Evolutionary conservation across 2,329 filamentous ascomycete genomes (phyloP).

Genomic region (Clonostachys sp.): DNA sequence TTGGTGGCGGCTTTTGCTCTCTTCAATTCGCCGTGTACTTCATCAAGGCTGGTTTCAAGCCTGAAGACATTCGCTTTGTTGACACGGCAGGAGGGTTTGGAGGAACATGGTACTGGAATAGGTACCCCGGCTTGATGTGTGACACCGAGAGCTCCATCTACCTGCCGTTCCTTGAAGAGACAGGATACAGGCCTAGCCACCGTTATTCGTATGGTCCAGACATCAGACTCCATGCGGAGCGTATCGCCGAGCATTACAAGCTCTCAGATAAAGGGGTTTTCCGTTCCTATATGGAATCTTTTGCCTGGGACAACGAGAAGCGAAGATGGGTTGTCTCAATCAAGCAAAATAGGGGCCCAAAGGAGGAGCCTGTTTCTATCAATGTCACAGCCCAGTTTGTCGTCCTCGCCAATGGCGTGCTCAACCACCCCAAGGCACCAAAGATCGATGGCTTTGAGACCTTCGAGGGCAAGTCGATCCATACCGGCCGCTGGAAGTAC

Average conservation of each 20-base stretch:
- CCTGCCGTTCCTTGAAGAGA: constrained; percentile 56
- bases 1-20: not conserved
- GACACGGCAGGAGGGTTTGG: constrained; percentile 39
- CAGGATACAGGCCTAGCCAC: constrained; percentile 49
- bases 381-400: constrained; percentile 32
- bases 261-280: constrained; percentile 31
- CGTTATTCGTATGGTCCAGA: constrained; percentile 38
- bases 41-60: constrained; percentile 12
- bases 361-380: constrained; percentile 8
- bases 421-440: constrained; percentile 34
- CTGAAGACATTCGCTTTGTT: constrained; percentile 31
- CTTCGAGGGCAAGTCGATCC: constrained; percentile 36
- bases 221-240: constrained; percentile 32
- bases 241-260: constrained; percentile 33
- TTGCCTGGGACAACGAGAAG: constrained; percentile 40
- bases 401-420: constrained; percentile 28
- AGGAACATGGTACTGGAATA: constrained; percentile 49
- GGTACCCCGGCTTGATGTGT: constrained; percentile 45
- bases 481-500: constrained; percentile 43
- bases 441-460: constrained; percentile 30
- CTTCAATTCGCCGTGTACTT: constrained; percentile 19
- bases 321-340: constrained; percentile 12
- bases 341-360: constrained; percentile 15
- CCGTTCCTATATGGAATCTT: constrained; percentile 28
- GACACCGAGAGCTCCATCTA: constrained; percentile 59